Evolutionary conservation across 169 alveolate genomes (phyloP).

Genomic region (Miamiensis avidus): DNA sequence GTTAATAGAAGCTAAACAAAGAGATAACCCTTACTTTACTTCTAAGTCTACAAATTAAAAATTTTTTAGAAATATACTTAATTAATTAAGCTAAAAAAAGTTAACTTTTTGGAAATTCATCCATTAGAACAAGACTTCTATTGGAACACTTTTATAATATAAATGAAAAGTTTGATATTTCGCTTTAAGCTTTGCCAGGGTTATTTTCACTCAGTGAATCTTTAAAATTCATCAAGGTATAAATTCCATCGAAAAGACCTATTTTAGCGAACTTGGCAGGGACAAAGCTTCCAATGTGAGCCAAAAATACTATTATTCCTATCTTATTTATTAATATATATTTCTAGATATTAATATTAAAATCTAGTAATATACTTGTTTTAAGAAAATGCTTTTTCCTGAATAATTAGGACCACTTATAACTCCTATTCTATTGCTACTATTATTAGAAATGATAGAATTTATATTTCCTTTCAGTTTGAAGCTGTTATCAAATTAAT

Average conservation of each 20-base stretch:
- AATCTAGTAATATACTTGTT: not conserved
- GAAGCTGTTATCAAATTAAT: not conserved
- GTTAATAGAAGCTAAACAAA: not conserved
- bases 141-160: not conserved
- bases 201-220: not conserved
- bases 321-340: not conserved
- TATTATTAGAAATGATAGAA: not conserved
- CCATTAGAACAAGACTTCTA: not conserved
- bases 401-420: slow-evolving; percentile 26
- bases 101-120: not conserved
- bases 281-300: slow-evolving; percentile 23
- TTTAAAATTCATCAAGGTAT: not conserved
- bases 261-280: slow-evolving; percentile 22
- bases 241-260: slow-evolving; percentile 11
- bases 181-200: not conserved
- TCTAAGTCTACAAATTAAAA: not conserved
- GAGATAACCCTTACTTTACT: not conserved
- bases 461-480: not conserved
- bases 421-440: slow-evolving; percentile 1
- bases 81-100: too few relatives aligned
- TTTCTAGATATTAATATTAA: too few relatives aligned
- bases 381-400: slow-evolving; percentile 18
- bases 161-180: not conserved
- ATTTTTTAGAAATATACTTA: too few relatives aligned
- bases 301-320: slow-evolving; percentile 7